Evolutionary conservation across 2,329 filamentous ascomycete genomes (phyloP).

Genomic region (Fusarium incarnatum): DNA sequence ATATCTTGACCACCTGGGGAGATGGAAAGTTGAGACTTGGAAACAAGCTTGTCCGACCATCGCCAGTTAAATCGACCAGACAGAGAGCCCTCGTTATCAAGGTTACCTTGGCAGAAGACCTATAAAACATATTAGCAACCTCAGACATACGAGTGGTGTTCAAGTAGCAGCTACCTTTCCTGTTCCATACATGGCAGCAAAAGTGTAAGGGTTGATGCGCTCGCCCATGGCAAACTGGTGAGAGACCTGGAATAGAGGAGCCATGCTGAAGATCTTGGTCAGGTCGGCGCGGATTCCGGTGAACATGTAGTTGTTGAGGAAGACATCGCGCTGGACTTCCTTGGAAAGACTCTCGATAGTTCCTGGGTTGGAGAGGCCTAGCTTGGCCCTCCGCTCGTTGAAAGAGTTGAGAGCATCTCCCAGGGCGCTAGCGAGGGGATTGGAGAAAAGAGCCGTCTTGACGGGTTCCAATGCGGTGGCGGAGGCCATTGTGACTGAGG

Average conservation of each 20-base stretch:
- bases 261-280: constrained; percentile 95
- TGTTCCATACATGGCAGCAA: constrained; percentile 93
- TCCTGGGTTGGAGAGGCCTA: constrained; percentile 92
- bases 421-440: constrained; percentile 76
- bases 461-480: constrained; percentile 63
- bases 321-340: constrained; percentile 96
- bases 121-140: constrained; percentile 54
- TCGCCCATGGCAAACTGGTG: constrained; percentile 97
- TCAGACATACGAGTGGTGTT: constrained; percentile 17
- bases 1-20: constrained; percentile 85
- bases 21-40: constrained; percentile 90
- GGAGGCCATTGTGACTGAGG: constrained; percentile 62
- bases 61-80: constrained; percentile 93
- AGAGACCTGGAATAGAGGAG: constrained; percentile 95
- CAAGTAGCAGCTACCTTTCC: constrained; percentile 73
- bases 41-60: constrained; percentile 82
- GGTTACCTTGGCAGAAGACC: constrained; percentile 94
- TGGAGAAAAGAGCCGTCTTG: constrained; percentile 75
- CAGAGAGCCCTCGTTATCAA: constrained; percentile 92
- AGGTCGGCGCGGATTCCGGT: constrained; percentile 94
- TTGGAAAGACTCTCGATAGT: constrained; percentile 89
- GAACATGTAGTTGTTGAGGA: constrained; percentile 97
- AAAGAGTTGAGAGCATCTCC: constrained; percentile 85
- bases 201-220: constrained; percentile 92
- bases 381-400: constrained; percentile 84